Base-by-base conservation (phyloP, 805 yeast species). In the Wickerhamomyces ciferrii region DNA sequence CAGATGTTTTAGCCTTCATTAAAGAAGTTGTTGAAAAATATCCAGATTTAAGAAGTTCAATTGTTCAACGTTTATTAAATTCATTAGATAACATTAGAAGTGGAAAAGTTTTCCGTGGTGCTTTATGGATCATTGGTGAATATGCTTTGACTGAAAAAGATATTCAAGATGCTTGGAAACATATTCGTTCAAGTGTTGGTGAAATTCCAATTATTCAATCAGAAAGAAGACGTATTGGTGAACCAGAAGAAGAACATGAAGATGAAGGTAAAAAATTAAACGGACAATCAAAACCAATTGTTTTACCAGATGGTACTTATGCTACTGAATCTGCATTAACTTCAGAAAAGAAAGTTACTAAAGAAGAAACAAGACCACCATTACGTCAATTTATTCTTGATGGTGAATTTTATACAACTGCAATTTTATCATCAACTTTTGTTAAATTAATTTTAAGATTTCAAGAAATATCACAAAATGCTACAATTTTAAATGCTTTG, bases 281-380 rank as follows among this genome's bases (percentile, higher is more conserved):
- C 20, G 74, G 70, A 35, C 62, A 67, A 6, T 62, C 68, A 35
- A 87, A 87, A 40, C 97, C 97, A 19, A 83, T 85, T 49, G 84
- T 94, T 48, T 75, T 94, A 53, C 96, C 99, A n/a, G 99, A 94
- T 69, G 99, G 99, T 56, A 94, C 99, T 0, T 94, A 94, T 67
- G 99, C 99, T 25, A 87, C 97, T 38, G 99, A 94, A 68, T 80
- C 81, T 52, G 94, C 96, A 0, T 68, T 84, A 47, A 85, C 85
- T 15, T 69, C 81, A 5, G 69, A 68, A 25, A 70, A 70, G 45
- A 69, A 70, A 19, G 63, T 63, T n/a, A 49, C 50, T 19, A 49
- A 56, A 21, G 65, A 63, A 6, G 65, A 61, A 4, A 62, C 66
- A n/a, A 75, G 74, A 54, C 88, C 91, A 25, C 88, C 96, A 41